Base-by-base conservation (phyloP, 805 yeast genomes). In the Metschnikowia colocasiae region DNA sequence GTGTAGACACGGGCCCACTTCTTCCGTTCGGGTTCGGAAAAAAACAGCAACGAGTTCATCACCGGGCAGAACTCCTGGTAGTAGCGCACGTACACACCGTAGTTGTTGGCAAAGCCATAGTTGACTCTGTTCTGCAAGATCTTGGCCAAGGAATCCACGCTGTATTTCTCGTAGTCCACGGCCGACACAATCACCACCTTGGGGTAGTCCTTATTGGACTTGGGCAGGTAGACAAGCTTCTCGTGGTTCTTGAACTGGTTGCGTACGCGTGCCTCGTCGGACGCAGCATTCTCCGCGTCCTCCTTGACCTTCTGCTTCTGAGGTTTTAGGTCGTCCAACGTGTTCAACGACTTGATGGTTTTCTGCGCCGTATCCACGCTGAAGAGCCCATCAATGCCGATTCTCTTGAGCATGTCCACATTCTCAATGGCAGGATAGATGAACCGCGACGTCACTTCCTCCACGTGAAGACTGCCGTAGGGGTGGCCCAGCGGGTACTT, bases 81-180 rank as follows among this genome's bases (percentile, higher is more conserved):
- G 87, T 92, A 90, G 50, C 97, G 78, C 20, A 87, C 80, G 59
- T 89, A 92, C 23, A 89, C 67, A 27, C 96, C 98, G 63, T 83
- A 92, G 32, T 79, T 79, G 59, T 88, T 90, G 10, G 72, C 73
- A 63, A 84, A 87, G 5, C 96, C 96, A 62, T 91, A 92, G 63
- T 89, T 91, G 25, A 87, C 85, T 59, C 97, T 78, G 64, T 90
- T 90, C 63, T 89, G 95, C 16, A 89, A 85, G 46, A 91, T 73
- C 46, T 78, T 79, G 15, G 83, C 80, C 38, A 89, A 71, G 29
- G 83, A 80, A 18, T 77, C 76, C 33, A 77, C 60, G 26, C 82
- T 79, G 57, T 80, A 81, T 46, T 75, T 78, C 44, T 85, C 87
- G 57, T 80, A 86, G 68, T 90, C 95, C 25, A 91, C 69, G 2